Base-by-base conservation (phyloP, 2,329 filamentous ascomycete species). In the Epicoccum sorghinum region DNA sequence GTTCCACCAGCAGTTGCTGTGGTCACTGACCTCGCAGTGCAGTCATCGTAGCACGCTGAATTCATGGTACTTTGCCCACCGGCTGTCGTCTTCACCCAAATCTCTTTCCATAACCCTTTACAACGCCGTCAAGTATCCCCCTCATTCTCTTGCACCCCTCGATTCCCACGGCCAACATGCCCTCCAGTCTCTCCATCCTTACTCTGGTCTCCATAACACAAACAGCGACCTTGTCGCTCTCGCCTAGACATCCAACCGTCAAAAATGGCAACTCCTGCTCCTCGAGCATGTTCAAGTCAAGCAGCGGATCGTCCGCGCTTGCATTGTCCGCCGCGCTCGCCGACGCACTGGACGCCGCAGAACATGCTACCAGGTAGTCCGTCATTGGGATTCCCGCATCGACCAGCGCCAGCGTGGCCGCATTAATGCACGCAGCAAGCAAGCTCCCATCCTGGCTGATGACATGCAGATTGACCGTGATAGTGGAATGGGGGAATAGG, bases 311-410 rank as follows among this genome's bases (percentile, higher is more conserved):
- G 9, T 89, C 89, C 3, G 72, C 73, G 55, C 90, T 89, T 67
- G 89, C 87, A 51, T 84, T 85, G 55, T 82, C 79, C 1, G 56
- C 69, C 4, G 66, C 64, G 7, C 59, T 60, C 0, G 86, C 83
- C n/a, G 58, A 61, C 0, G 87, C 87, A 0, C 89, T 91, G 12
- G 88, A 90, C 4, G 93, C 95, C 0, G 91, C 90, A 0, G 93
- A 96, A 76, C 91, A 96, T 5, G 93, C 91, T 22, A 88, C 87
- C 3, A 98, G 84, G 71, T 97, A 96, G 71, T 96, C 91, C 3
- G 87, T 86, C 93, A 98, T 97, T 23, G 95, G 95, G 18, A 99
- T 89, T 47, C 95, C 95, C 0, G 95, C 95, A 72, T 99, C 95
- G 58, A 98, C 88, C 22, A 98, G 85, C 0, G 95, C 95, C 10